Percentiles rank a stretch among this genome's conserved stretches.
Evolutionary conservation across 139 green algal genomes (phyloP).

Genomic region (Asterochloris erici): DNA sequence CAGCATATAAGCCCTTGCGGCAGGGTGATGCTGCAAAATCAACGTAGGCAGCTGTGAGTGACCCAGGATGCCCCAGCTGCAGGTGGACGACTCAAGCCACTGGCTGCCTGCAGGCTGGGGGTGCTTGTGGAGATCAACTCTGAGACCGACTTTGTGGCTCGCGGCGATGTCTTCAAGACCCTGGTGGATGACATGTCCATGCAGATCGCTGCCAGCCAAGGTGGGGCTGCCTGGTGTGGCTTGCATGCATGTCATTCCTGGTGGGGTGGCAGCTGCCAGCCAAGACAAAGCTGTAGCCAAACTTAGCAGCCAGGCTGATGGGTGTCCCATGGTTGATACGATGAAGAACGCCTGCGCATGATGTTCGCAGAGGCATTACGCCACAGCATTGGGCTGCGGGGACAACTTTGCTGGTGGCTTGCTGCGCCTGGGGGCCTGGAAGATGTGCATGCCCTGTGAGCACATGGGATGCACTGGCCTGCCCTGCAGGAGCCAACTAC

Average conservation of each 20-base stretch:
- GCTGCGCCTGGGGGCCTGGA: too few relatives aligned
- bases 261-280: too few relatives aligned
- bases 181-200: constrained; percentile 70
- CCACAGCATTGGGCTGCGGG: too few relatives aligned
- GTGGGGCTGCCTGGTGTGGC: background rate
- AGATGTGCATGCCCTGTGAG: constrained; percentile 18
- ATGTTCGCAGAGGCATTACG: too few relatives aligned
- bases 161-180: constrained; percentile 82
- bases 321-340: too few relatives aligned
- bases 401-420: too few relatives aligned
- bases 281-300: too few relatives aligned
- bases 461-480: constrained; percentile 61
- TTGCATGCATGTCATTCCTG: too few relatives aligned
- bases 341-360: too few relatives aligned
- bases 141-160: constrained; percentile 94
- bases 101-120: constrained; percentile 56
- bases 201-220: constrained; percentile 39
- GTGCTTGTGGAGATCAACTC: constrained; percentile 96
- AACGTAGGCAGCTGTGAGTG: too few relatives aligned
- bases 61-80: too few relatives aligned
- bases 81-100: background rate
- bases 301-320: too few relatives aligned
- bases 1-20: background rate
- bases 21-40: background rate
- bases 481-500: constrained; percentile 47